Evolutionary conservation across 441 rosid genomes (phyloP).

Genomic region (Jatropha multifida): DNA sequence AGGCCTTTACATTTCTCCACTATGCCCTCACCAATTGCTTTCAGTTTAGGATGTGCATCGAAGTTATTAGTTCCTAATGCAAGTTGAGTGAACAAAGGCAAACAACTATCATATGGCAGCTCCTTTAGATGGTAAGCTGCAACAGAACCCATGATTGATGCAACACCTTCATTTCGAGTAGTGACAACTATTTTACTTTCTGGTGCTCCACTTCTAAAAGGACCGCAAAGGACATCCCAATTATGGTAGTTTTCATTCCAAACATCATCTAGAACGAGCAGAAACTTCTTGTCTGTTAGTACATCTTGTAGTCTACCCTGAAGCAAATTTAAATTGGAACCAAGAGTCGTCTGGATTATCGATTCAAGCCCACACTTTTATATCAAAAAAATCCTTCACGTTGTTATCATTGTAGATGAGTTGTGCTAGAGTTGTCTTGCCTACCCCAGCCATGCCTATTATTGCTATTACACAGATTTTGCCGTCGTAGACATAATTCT

Average conservation of each 20-base stretch:
- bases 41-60: neutral
- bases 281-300: slow-evolving; percentile 14
- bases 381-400: slow-evolving; percentile 11
- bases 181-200: slow-evolving; percentile 26
- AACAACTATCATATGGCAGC: slow-evolving; percentile 19
- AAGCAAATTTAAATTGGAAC: slow-evolving; percentile 12
- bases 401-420: slow-evolving; percentile 16
- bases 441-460: slow-evolving; percentile 20
- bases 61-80: slow-evolving; percentile 7
- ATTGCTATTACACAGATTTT: too few relatives aligned
- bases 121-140: neutral
- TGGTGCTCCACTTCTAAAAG: neutral
- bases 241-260: slow-evolving; percentile 13
- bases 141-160: slow-evolving; percentile 6
- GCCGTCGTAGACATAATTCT: too few relatives aligned
- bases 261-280: slow-evolving; percentile 23
- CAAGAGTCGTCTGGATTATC: neutral
- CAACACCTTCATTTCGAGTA: slow-evolving; percentile 16
- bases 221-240: slow-evolving; percentile 14
- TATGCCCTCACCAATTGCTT: slow-evolving; percentile 18
- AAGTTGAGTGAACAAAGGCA: slow-evolving; percentile 14
- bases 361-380: slow-evolving; percentile 21
- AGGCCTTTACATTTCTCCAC: slow-evolving; percentile 12
- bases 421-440: slow-evolving; percentile 29
- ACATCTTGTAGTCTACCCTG: slow-evolving; percentile 14